Conservation (phyloP, 352 stramenopile species). For the Phytophthora crassamura region DNA sequence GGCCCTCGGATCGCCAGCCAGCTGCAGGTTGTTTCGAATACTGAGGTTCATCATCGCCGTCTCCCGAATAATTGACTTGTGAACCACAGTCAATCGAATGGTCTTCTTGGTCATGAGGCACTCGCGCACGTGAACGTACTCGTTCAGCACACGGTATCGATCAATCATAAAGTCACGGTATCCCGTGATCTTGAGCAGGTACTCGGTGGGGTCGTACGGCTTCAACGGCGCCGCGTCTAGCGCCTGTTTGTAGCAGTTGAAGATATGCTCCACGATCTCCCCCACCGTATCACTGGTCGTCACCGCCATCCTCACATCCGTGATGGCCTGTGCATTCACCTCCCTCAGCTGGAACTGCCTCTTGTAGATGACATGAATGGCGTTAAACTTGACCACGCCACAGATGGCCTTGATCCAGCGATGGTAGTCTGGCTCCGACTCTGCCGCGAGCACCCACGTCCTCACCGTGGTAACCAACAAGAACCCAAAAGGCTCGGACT, state of each 20-base stretch:
- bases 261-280: slow-evolving; percentile 86
- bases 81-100: slow-evolving; percentile 77
- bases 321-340: slow-evolving; percentile 81
- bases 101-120: slow-evolving; percentile 85
- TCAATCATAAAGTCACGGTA: slow-evolving; percentile 87
- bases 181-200: slow-evolving; percentile 81
- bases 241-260: slow-evolving; percentile 84
- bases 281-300: slow-evolving; percentile 78
- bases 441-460: slow-evolving; percentile 75
- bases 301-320: slow-evolving; percentile 82
- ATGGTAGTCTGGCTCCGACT: slow-evolving; percentile 73
- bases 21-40: slow-evolving; percentile 66
- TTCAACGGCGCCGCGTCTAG: slow-evolving; percentile 70
- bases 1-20: slow-evolving; percentile 23
- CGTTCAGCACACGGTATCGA: slow-evolving; percentile 74
- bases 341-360: slow-evolving; percentile 81
- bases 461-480: slow-evolving; percentile 74
- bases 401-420: slow-evolving; percentile 83
- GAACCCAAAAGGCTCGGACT: slow-evolving; percentile 68
- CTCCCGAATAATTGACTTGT: slow-evolving; percentile 85
- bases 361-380: slow-evolving; percentile 77
- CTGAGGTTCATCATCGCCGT: slow-evolving; percentile 72
- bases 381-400: slow-evolving; percentile 72
- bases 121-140: slow-evolving; percentile 86
- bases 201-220: slow-evolving; percentile 79